Conservation (phyloP, 2,329 filamentous ascomycete species). For the Taxawa tesnikishii region DNA sequence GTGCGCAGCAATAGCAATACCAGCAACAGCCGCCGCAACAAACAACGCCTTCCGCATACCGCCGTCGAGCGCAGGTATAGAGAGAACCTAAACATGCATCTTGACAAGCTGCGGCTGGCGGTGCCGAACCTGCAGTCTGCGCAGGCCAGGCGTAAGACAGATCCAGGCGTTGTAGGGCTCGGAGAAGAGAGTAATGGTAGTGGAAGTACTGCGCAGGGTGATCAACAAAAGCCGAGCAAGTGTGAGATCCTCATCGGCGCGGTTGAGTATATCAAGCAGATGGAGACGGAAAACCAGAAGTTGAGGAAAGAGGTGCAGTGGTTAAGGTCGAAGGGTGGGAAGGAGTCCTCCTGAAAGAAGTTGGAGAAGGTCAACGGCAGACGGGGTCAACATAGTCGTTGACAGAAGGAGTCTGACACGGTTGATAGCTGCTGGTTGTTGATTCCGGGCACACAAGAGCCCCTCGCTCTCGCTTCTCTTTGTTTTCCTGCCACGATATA, state of each 20-base stretch:
- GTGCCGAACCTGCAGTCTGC: conserved; percentile 17
- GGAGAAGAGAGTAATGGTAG: too few relatives aligned
- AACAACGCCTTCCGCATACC: conserved; percentile 23
- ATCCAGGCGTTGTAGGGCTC: conserved; percentile 6
- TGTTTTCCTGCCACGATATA: too few relatives aligned
- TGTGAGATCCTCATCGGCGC: conserved; percentile 22
- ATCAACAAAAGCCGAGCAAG: conserved; percentile 20
- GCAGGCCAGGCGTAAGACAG: conserved; percentile 8
- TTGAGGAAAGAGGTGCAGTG: conserved; percentile 14
- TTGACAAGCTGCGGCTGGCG: conserved; percentile 19
- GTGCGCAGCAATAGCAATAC: too few relatives aligned
- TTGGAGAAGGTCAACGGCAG: too few relatives aligned
- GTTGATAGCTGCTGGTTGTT: too few relatives aligned
- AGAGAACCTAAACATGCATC: conserved; percentile 23
- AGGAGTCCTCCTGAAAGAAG: too few relatives aligned
- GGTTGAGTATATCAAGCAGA: conserved; percentile 19
- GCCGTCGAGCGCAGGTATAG: conserved; percentile 22
- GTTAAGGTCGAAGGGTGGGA: too few relatives aligned
- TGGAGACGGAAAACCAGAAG: conserved; percentile 15
- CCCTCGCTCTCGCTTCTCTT: too few relatives aligned
- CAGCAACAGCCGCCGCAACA: too few relatives aligned
- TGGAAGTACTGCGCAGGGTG: conserved; percentile 4
- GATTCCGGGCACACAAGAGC: too few relatives aligned
- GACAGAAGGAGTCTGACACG: too few relatives aligned
- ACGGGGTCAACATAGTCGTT: too few relatives aligned